These are phyloP conservation scores for Tausonia pullulans DNA, from an alignment of 1,284 basidiomycete species.

Conservation along the genomic window DNA sequence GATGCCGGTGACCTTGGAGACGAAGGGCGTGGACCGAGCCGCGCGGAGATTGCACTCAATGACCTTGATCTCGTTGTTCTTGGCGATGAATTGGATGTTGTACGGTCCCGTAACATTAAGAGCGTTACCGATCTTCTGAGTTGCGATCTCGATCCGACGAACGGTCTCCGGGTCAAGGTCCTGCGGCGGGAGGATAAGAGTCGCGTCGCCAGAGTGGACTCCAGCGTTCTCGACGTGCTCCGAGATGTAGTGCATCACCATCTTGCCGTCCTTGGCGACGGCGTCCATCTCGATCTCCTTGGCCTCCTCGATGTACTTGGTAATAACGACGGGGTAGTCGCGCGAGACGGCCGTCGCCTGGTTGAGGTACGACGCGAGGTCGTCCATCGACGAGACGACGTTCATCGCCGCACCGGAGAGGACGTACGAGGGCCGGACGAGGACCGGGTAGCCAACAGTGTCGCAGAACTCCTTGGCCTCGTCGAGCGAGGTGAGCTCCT, in stretches of 20 bases:
- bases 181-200: slow-evolving; percentile 93
- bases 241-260: slow-evolving; percentile 98
- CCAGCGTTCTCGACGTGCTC: slow-evolving; percentile 99
- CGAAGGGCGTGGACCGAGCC: slow-evolving; percentile 96
- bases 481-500: slow-evolving; percentile 83
- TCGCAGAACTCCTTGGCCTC: slow-evolving; percentile 82
- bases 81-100: slow-evolving; percentile 99
- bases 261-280: slow-evolving; percentile 89
- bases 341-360: slow-evolving; percentile 95
- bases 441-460: slow-evolving; percentile 85
- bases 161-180: slow-evolving; percentile 95
- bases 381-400: slow-evolving; percentile 87
- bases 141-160: slow-evolving; percentile 89
- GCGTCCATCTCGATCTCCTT: slow-evolving; percentile 99
- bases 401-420: slow-evolving; percentile 99
- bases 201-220: slow-evolving; percentile 95
- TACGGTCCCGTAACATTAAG: slow-evolving; percentile 97
- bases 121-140: slow-evolving; percentile 93
- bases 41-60: slow-evolving; percentile 99
- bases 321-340: slow-evolving; percentile 96
- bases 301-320: slow-evolving; percentile 97
- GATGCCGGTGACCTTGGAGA: slow-evolving; percentile 93
- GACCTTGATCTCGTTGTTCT: slow-evolving; percentile 99
- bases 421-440: slow-evolving; percentile 95
- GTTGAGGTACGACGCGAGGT: slow-evolving; percentile 80